A percentile compares a stretch with the other conserved stretches of the same genome.
These are phyloP conservation scores for Vigna unguiculata DNA, from an alignment of 306 rosid genomes.

Conservation along the genomic window DNA sequence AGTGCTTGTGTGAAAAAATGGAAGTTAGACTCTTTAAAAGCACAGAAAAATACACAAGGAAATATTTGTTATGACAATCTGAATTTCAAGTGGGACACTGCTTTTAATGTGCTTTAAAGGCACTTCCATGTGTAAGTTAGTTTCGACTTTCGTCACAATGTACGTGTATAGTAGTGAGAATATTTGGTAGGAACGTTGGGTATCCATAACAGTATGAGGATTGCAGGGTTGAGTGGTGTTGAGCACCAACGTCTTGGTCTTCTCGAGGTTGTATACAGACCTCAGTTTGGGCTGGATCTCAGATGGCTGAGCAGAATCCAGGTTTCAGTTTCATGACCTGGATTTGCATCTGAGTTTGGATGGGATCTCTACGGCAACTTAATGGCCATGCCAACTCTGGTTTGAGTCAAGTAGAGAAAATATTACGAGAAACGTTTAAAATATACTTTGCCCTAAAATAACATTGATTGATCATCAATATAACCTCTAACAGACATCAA, in stretches of 20 bases:
- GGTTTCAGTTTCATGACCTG: conserved; percentile 4
- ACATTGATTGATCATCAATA: background rate
- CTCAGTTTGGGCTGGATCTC: conserved; percentile 1
- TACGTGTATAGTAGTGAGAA: background rate
- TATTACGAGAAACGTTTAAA: background rate
- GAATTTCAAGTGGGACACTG: background rate
- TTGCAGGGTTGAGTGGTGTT: background rate
- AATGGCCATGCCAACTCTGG: background rate
- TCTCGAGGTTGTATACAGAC: background rate
- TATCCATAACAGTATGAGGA: background rate
- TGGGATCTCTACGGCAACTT: background rate
- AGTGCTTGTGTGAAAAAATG: background rate
- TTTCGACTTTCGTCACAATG: background rate
- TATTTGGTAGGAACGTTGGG: background rate
- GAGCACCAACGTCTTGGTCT: no score
- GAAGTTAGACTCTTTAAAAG: background rate
- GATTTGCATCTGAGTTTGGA: background rate
- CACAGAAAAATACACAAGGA: background rate
- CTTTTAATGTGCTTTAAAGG: background rate
- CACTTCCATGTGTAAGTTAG: background rate
- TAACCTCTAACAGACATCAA: background rate
- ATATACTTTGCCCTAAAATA: background rate
- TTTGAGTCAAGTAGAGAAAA: background rate
- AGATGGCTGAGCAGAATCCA: background rate
- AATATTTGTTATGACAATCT: background rate